Evolutionary conservation across 2,329 filamentous ascomycete species (phyloP).

Genomic region (Pseudofabraea citricarpa): DNA sequence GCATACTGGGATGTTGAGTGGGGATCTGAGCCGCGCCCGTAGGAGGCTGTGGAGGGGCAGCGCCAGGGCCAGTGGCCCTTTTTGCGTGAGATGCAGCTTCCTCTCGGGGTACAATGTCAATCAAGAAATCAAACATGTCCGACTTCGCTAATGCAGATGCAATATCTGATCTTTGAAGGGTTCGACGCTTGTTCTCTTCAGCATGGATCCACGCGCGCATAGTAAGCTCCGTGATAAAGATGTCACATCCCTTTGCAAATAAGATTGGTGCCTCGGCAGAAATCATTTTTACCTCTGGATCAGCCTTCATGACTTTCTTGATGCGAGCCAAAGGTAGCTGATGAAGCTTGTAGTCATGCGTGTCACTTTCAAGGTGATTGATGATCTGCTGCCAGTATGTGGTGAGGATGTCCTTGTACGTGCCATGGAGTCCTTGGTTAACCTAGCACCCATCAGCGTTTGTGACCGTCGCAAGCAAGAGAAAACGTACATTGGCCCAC

Average conservation of each 20-base stretch:
- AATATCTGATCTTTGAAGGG: slow-evolving; percentile 92
- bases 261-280: slow-evolving; percentile 96
- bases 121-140: slow-evolving; percentile 99
- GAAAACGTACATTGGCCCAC: slow-evolving; percentile 84
- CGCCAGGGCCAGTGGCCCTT: slow-evolving; percentile 48
- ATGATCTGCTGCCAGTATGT: slow-evolving; percentile 99
- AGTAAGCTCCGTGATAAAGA: slow-evolving; percentile 97
- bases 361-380: slow-evolving; percentile 88
- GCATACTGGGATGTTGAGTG: slow-evolving; percentile 44
- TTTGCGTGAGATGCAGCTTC: slow-evolving; percentile 86
- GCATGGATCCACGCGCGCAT: slow-evolving; percentile 99
- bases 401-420: slow-evolving; percentile 94
- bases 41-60: slow-evolving; percentile 38
- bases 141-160: slow-evolving; percentile 93
- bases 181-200: slow-evolving; percentile 96
- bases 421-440: slow-evolving; percentile 87
- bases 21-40: slow-evolving; percentile 45
- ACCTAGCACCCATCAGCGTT: slow-evolving; percentile 51
- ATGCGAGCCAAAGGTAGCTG: slow-evolving; percentile 95
- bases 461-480: slow-evolving; percentile 5
- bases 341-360: slow-evolving; percentile 97
- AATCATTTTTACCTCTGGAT: slow-evolving; percentile 99
- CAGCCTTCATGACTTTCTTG: slow-evolving; percentile 99
- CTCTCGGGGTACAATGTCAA: slow-evolving; percentile 96
- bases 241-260: slow-evolving; percentile 97